Conservation (phyloP, 2,329 filamentous ascomycete genomes). For the Ceratocystiopsis minuta region DNA sequence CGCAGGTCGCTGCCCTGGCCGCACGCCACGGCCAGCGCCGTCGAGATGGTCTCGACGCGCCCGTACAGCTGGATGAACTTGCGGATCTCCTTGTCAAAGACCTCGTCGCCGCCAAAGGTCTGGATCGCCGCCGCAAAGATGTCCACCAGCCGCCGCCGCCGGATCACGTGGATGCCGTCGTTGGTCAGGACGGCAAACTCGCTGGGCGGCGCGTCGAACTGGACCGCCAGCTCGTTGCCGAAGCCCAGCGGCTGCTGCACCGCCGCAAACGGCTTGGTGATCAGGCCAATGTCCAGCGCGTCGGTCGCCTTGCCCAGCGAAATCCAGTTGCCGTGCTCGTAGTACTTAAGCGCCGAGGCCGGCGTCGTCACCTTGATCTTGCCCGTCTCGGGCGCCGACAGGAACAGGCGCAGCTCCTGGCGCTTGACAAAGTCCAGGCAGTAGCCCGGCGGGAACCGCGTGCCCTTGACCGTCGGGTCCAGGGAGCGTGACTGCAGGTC, state of each 20-base stretch:
- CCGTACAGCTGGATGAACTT: slow-evolving; percentile 78
- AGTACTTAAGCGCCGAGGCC: slow-evolving; percentile 40
- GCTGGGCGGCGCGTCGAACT: slow-evolving; percentile 66
- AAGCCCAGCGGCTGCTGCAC: slow-evolving; percentile 56
- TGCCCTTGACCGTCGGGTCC: slow-evolving; percentile 30
- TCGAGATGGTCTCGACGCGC: slow-evolving; percentile 72
- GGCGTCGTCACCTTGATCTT: slow-evolving; percentile 48
- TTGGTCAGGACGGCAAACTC: slow-evolving; percentile 89
- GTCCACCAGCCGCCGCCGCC: slow-evolving; percentile 71
- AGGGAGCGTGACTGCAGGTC: slow-evolving; percentile 32
- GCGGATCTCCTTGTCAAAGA: slow-evolving; percentile 62
- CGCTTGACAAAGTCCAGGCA: slow-evolving; percentile 61
- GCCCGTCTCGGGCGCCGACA: slow-evolving; percentile 75
- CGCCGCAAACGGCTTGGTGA: slow-evolving; percentile 55
- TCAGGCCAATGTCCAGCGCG: slow-evolving; percentile 61
- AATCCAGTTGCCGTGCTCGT: slow-evolving; percentile 67
- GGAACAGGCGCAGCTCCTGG: slow-evolving; percentile 41
- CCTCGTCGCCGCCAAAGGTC: slow-evolving; percentile 56
- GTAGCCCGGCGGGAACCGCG: slow-evolving; percentile 67
- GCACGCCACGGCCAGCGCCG: slow-evolving; percentile 84
- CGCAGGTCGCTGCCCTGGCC: slow-evolving; percentile 67
- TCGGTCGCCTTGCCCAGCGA: slow-evolving; percentile 45
- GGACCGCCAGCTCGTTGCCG: slow-evolving; percentile 89
- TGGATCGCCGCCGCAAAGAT: slow-evolving; percentile 74
- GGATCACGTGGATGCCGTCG: slow-evolving; percentile 71